A percentile compares a stretch with the other conserved stretches of the same genome.
Evolutionary conservation across 768 basidiomycete species (phyloP).

Genomic region (Pleurotus eryngii): DNA sequence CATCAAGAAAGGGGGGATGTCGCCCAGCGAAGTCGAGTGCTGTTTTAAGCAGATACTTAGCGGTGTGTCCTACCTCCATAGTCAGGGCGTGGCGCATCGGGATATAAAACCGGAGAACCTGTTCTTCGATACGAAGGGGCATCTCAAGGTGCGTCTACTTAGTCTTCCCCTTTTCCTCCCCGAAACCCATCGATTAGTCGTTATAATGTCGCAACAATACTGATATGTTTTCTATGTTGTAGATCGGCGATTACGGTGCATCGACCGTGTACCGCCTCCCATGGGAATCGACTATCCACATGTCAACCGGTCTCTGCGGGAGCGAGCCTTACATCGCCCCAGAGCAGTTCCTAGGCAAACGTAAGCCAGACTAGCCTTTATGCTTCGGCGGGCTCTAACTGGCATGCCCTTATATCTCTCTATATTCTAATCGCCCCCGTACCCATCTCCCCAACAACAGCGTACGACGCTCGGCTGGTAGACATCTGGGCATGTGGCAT

Average conservation of each 20-base stretch:
- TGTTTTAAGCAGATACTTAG: conserved; percentile 95
- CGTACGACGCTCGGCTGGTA: conserved; percentile 95
- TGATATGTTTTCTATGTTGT: conserved; percentile 5
- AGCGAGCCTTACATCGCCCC: conserved; percentile 99
- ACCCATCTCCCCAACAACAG: conserved; percentile 36
- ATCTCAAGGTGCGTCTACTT: conserved; percentile 72
- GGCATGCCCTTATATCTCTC: conserved; percentile 6
- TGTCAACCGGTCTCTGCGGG: conserved; percentile 95
- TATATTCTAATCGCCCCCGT: conserved; percentile 1
- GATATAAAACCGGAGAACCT: conserved; percentile 99
- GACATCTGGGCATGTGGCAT: conserved; percentile 98
- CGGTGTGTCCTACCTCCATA: conserved; percentile 89
- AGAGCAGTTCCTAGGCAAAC: conserved; percentile 94
- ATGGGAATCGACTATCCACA: conserved; percentile 96
- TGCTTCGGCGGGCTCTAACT: conserved; percentile 35
- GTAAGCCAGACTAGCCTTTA: conserved; percentile 54
- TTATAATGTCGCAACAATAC: too few relatives aligned
- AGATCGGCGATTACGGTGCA: conserved; percentile 99
- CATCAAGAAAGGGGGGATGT: conserved; percentile 95
- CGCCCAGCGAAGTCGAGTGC: conserved; percentile 89
- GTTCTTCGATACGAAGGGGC: conserved; percentile 88
- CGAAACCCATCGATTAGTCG: background rate
- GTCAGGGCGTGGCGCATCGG: conserved; percentile 95
- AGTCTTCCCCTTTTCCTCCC: conserved; percentile 6
- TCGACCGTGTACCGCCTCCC: conserved; percentile 99